Evolutionary conservation across 225 moss, liverwort and hornwort genomes (phyloP).

Genomic region (Sphagnum contortum): DNA sequence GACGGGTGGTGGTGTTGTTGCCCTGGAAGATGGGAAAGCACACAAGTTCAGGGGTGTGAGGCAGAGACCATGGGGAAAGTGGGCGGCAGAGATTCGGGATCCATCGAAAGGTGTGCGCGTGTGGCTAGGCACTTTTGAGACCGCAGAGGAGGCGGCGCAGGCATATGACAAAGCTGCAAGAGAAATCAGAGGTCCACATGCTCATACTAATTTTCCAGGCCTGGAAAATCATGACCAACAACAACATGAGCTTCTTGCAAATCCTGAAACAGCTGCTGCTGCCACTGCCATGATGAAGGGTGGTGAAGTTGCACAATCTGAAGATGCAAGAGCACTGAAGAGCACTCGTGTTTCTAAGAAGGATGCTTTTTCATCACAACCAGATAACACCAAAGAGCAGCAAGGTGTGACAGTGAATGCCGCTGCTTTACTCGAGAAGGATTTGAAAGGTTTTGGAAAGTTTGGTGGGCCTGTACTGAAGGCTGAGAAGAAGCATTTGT

Average conservation of each 20-base stretch:
- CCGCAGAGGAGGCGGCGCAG: constrained; percentile 42
- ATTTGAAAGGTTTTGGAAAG: no score
- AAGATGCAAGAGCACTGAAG: constrained; percentile 41
- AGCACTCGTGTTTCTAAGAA: constrained; percentile 41
- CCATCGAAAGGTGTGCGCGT: constrained; percentile 48
- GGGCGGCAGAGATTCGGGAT: constrained; percentile 58
- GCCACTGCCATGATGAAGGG: constrained; percentile 1
- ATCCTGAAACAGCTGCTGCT: not conserved
- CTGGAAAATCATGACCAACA: not conserved
- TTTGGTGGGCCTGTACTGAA: no score
- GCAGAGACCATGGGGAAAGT: constrained; percentile 52
- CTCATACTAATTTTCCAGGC: constrained; percentile 36
- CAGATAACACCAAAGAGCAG: not conserved
- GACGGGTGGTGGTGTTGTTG: no score
- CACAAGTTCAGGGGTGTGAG: constrained; percentile 42
- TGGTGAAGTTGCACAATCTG: constrained; percentile 41
- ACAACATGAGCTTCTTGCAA: not conserved
- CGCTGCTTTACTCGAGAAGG: not conserved
- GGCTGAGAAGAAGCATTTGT: no score
- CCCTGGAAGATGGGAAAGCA: constrained; percentile 5
- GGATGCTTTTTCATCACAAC: constrained; percentile 46
- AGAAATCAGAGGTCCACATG: constrained; percentile 43
- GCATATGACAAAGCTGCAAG: constrained; percentile 43
- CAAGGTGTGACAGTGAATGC: not conserved
- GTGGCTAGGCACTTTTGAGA: constrained; percentile 49